Evolutionary conservation across 2,329 filamentous ascomycete species (phyloP).

Genomic region (Orbilia ellipsospora): DNA sequence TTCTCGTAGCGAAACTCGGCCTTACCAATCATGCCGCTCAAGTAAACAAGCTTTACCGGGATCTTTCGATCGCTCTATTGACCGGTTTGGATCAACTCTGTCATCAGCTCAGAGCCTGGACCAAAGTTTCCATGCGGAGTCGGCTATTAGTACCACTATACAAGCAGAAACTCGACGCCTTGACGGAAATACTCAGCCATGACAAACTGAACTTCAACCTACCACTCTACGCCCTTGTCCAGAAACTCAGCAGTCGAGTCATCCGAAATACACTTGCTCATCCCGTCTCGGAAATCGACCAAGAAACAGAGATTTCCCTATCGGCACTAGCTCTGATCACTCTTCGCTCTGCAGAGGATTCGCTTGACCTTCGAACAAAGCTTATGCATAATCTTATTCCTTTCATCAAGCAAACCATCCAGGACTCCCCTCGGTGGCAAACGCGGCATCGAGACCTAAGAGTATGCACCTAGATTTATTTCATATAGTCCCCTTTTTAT

Average conservation of each 20-base stretch:
- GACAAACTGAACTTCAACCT: slow-evolving; percentile 7
- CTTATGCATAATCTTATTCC: slow-evolving; percentile 34
- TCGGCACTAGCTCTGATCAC: slow-evolving; percentile 36
- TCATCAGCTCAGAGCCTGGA: slow-evolving; percentile 34
- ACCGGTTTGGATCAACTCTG: slow-evolving; percentile 34
- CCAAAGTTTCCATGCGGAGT: slow-evolving; percentile 24
- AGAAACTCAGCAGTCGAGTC: slow-evolving; percentile 19
- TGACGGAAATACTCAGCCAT: slow-evolving; percentile 39
- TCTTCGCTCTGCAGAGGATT: slow-evolving; percentile 36
- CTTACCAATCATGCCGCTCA: slow-evolving; percentile 20
- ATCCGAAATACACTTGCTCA: slow-evolving; percentile 37
- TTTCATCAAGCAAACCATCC: slow-evolving; percentile 31
- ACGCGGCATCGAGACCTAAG: slow-evolving; percentile 45
- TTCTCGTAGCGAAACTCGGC: slow-evolving; percentile 31
- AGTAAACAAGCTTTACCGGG: slow-evolving; percentile 26
- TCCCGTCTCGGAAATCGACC: slow-evolving; percentile 39
- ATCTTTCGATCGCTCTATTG: slow-evolving; percentile 25
- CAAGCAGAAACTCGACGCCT: slow-evolving; percentile 40
- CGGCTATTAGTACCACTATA: slow-evolving; percentile 32
- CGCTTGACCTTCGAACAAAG: slow-evolving; percentile 2
- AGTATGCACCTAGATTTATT: slow-evolving; percentile 11
- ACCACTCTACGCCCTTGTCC: slow-evolving; percentile 18
- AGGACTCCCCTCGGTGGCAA: slow-evolving; percentile 48
- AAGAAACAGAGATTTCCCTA: slow-evolving; percentile 52
- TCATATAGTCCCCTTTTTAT: background rate